Percentiles rank a stretch among this genome's conserved stretches.
Evolutionary conservation across 2,329 filamentous ascomycete genomes (phyloP).

Genomic region (Seiridium unicorne): DNA sequence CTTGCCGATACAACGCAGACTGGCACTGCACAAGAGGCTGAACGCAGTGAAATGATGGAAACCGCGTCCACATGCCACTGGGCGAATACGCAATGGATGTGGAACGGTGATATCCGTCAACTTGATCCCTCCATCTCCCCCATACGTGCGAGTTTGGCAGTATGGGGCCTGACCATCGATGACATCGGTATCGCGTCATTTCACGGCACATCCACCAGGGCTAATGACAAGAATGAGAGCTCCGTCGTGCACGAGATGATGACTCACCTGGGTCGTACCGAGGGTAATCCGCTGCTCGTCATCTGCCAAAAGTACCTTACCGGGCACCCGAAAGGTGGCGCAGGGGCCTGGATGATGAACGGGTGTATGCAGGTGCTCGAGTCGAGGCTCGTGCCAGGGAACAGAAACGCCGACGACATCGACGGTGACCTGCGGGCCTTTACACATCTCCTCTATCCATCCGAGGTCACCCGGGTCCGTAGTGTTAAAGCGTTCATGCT

Average conservation of each 20-base stretch:
- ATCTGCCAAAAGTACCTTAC: slow-evolving; percentile 36
- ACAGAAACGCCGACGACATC: slow-evolving; percentile 96
- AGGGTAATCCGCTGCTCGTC: slow-evolving; percentile 28
- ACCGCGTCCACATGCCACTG: background rate
- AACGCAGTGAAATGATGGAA: background rate
- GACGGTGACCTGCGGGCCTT: slow-evolving; percentile 16
- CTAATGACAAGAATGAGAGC: slow-evolving; percentile 37
- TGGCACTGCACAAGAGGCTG: too few relatives aligned
- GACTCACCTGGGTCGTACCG: slow-evolving; percentile 28
- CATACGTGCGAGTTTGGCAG: slow-evolving; percentile 30
- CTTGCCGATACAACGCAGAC: too few relatives aligned
- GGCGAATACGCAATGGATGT: slow-evolving; percentile 13
- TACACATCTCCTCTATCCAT: background rate
- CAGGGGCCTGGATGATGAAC: slow-evolving; percentile 99
- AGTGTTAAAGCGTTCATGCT: slow-evolving; percentile 15
- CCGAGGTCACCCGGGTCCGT: background rate
- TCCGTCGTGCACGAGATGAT: slow-evolving; percentile 33
- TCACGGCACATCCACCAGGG: slow-evolving; percentile 37
- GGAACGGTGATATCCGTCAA: slow-evolving; percentile 26
- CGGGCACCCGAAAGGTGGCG: slow-evolving; percentile 35
- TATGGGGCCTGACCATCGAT: slow-evolving; percentile 33
- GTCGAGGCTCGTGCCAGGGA: slow-evolving; percentile 88
- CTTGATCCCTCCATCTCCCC: slow-evolving; percentile 26
- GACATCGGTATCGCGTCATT: slow-evolving; percentile 35
- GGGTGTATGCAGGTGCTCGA: slow-evolving; percentile 94